Conservation (phyloP, 371 early-diverging fungal species). For the Haplosporangium sp. region DNA sequence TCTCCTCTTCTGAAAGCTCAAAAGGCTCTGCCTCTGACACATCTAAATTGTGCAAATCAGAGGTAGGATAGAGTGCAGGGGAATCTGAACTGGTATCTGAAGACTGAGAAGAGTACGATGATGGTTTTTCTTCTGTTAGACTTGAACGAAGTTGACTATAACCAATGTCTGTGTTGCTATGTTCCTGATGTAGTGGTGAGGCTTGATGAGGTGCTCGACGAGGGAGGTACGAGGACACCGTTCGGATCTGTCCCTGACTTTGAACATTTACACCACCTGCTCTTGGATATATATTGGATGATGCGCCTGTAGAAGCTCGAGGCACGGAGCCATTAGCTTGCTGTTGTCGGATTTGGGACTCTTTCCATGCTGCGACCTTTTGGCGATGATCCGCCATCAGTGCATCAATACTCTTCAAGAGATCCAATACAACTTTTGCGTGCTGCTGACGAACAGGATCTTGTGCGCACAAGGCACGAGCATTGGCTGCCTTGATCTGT, state of each 20-base stretch:
- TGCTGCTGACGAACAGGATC: constrained; percentile 53
- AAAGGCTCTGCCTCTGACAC: constrained; percentile 24
- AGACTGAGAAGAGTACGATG: not conserved
- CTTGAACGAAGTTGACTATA: constrained; percentile 32
- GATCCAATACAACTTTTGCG: constrained; percentile 39
- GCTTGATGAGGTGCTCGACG: constrained; percentile 34
- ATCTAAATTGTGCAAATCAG: constrained; percentile 15
- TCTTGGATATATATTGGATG: constrained; percentile 12
- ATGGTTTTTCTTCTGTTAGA: constrained; percentile 12
- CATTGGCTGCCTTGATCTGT: constrained; percentile 47
- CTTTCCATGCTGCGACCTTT: constrained; percentile 32
- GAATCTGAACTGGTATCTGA: constrained; percentile 12
- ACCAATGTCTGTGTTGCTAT: constrained; percentile 11
- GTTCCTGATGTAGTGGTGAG: constrained; percentile 40
- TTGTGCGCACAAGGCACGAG: constrained; percentile 39
- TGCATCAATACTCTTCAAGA: constrained; percentile 47
- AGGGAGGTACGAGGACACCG: constrained; percentile 49
- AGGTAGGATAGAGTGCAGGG: constrained; percentile 33
- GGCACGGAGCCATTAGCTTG: not conserved
- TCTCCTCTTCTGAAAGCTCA: constrained; percentile 51
- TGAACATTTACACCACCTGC: constrained; percentile 26
- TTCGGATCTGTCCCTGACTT: constrained; percentile 49
- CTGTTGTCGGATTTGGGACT: constrained; percentile 11
- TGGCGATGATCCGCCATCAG: constrained; percentile 40
- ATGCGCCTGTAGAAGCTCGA: not conserved